Base-by-base conservation (phyloP, 108 stramenopile species). In the Nitzschia palea region DNA sequence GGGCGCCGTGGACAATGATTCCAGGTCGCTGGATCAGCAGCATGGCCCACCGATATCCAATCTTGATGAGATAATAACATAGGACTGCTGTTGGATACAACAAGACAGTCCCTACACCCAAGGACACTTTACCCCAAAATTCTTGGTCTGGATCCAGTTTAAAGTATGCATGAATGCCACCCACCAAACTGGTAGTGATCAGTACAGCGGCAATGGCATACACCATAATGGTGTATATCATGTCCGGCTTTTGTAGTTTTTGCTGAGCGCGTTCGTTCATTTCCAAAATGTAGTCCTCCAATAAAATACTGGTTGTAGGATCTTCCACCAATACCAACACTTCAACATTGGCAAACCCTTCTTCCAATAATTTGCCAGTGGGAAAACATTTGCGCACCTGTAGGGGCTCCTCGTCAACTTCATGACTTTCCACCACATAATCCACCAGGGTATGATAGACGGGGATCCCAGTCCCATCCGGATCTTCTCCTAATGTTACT, bases 331-430 rank as follows among this genome's bases (percentile, higher is more conserved):
- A 55, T 9, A 77, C 76, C 50, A 85, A 43, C 34, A 85, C 40
- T 27, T 77, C 61, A 2, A 85, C 80, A 60, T 85, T 85, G 51
- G 73, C 73, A 73, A 85, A 85, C 15, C 84, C 84, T 55, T 78
- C 66, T 45, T 85, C 70, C 52, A 85, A 52, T 22, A 72, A 58
- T 32, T 54, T 56, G 28, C 64, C 50, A n/a, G 73, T 78, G 3
- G 56, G 35, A 66, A 85, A 85, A 2, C 61, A 44, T 55, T 85
- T 85, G 29, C 84, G 62, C 35, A 85, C 53, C 53, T 85, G 84
- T 9, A 85, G 32, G 5, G 61, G 71, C 1, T 74, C 59, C 27
- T 68, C 64, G 12, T 56, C 57, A 4, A 29, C 20, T 15, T 25
- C 35, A 2, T 58, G 32, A 18, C 59, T 28, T 40, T 78, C 65